Conservation (phyloP, 2,329 filamentous ascomycete species). For the Apiospora pterosperma region DNA sequence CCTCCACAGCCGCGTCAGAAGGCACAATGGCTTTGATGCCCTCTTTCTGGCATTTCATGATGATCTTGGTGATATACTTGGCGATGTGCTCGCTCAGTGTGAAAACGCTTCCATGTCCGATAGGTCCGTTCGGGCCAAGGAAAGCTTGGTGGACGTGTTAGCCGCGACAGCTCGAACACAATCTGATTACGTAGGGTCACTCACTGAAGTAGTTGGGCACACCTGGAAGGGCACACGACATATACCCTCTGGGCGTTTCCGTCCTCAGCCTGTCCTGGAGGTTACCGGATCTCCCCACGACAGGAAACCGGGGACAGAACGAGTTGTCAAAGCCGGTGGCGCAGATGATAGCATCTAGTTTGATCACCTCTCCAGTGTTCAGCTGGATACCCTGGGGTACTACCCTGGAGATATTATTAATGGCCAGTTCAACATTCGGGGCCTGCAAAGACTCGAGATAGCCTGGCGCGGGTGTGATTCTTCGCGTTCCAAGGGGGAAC, state of each 20-base stretch:
- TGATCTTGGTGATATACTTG: conserved; percentile 45
- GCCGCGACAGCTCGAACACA: neutral
- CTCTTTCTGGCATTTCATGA: conserved; percentile 48
- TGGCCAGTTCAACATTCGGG: conserved; percentile 46
- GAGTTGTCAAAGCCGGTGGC: conserved; percentile 56
- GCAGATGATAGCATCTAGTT: conserved; percentile 54
- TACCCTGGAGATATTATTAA: conserved; percentile 40
- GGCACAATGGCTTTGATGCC: conserved; percentile 44
- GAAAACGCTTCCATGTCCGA: conserved; percentile 48
- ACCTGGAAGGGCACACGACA: conserved; percentile 49
- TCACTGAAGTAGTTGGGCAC: conserved; percentile 55
- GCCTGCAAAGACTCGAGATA: conserved; percentile 45
- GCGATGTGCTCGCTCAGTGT: conserved; percentile 50
- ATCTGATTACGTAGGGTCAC: conserved; percentile 13
- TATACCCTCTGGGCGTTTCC: conserved; percentile 45
- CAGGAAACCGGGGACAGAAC: conserved; percentile 48
- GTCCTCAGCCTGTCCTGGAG: conserved; percentile 45
- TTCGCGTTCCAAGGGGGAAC: conserved; percentile 44
- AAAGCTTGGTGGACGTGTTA: conserved; percentile 33
- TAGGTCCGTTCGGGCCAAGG: conserved; percentile 49
- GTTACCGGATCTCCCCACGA: conserved; percentile 46
- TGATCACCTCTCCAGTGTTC: conserved; percentile 42
- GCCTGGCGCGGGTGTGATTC: conserved; percentile 47
- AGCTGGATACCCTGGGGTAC: conserved; percentile 47
- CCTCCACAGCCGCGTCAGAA: conserved; percentile 42